These are phyloP conservation scores for Aspergillus candidus DNA, from an alignment of 2,329 filamentous ascomycete genomes.

Conservation along the genomic window DNA sequence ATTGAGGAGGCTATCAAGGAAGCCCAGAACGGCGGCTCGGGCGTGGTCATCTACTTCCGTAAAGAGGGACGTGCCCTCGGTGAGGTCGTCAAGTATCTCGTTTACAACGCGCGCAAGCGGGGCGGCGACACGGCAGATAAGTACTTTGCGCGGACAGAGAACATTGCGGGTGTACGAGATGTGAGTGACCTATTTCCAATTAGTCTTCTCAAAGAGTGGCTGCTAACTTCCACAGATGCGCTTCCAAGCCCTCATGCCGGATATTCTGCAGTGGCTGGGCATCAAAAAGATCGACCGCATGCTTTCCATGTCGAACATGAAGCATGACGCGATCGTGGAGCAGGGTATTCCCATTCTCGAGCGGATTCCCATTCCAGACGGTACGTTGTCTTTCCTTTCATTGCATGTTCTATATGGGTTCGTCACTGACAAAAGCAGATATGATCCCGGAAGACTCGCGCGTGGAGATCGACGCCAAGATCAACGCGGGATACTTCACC, in stretches of 20 bases:
- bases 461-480: constrained; percentile 95
- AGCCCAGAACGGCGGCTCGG: constrained; percentile 81
- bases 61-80: constrained; percentile 89
- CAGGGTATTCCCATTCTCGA: constrained; percentile 65
- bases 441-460: constrained; percentile 86
- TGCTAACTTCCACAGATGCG: constrained; percentile 56
- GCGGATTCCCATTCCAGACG: constrained; percentile 76
- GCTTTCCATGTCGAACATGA: constrained; percentile 85
- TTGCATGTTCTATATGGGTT: too few species aligned
- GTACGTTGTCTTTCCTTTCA: background rate
- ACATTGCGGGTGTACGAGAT: constrained; percentile 84
- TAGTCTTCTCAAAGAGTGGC: background rate
- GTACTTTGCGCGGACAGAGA: constrained; percentile 93
- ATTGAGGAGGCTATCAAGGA: constrained; percentile 97
- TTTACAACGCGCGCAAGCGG: constrained; percentile 46
- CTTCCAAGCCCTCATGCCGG: constrained; percentile 93
- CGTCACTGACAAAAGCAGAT: constrained; percentile 36
- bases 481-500: constrained; percentile 78
- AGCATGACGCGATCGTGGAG: constrained; percentile 42
- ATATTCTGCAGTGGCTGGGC: constrained; percentile 91
- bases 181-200: constrained; percentile 5
- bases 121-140: constrained; percentile 22
- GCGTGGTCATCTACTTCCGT: constrained; percentile 93
- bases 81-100: constrained; percentile 79
- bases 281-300: constrained; percentile 96